These are phyloP conservation scores for Baudoinia panamericana DNA, from an alignment of 495 filamentous ascomycete species.

Conservation along the genomic window DNA sequence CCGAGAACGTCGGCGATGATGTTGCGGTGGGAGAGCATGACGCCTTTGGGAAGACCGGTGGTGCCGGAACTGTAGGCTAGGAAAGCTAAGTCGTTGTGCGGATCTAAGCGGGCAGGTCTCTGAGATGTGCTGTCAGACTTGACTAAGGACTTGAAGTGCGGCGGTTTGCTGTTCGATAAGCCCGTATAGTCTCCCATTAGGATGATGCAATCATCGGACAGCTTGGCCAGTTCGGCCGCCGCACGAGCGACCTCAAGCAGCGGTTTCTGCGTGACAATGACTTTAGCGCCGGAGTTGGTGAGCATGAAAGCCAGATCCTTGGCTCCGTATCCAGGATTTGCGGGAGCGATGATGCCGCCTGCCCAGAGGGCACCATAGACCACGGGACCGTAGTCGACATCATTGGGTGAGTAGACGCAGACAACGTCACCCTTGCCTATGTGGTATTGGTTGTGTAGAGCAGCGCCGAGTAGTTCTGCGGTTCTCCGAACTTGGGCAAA, in stretches of 20 bases:
- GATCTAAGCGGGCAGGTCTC: conserved; percentile 37
- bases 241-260: conserved; percentile 47
- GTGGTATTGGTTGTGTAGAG: conserved; percentile 55
- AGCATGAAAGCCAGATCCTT: conserved; percentile 85
- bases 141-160: conserved; percentile 60
- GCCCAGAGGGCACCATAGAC: conserved; percentile 76
- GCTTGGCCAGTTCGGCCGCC: conserved; percentile 55
- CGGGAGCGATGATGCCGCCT: conserved; percentile 66
- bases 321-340: conserved; percentile 75
- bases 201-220: conserved; percentile 55
- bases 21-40: conserved; percentile 77
- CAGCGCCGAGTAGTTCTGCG: conserved; percentile 65
- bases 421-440: conserved; percentile 62
- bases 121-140: conserved; percentile 41
- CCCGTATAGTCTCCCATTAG: conserved; percentile 51
- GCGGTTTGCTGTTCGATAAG: conserved; percentile 42
- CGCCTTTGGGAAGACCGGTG: conserved; percentile 82
- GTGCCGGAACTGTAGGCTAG: conserved; percentile 82
- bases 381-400: conserved; percentile 35
- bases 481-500: conserved; percentile 52
- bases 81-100: conserved; percentile 49
- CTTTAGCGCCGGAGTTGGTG: conserved; percentile 65
- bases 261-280: conserved; percentile 55
- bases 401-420: conserved; percentile 31
- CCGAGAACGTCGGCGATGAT: conserved; percentile 59